These are phyloP conservation scores for Polysphondylium violaceum DNA, from an alignment of 78 protist species.

Conservation along the genomic window DNA sequence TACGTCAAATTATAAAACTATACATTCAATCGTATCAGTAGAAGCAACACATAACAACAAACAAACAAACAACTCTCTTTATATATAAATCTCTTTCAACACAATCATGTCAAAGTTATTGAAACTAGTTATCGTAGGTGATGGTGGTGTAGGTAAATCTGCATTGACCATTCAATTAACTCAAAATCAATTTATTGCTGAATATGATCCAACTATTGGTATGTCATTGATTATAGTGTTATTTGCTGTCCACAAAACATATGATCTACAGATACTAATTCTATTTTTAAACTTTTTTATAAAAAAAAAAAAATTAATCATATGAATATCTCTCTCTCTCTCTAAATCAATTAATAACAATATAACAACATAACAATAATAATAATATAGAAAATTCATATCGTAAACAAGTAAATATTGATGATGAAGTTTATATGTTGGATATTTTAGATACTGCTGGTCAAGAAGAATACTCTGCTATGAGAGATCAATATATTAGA, in stretches of 20 bases:
- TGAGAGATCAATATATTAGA: slow-evolving; percentile 87
- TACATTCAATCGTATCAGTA: too few species aligned
- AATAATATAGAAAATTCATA: slow-evolving; percentile 47
- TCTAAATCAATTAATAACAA: too few species aligned
- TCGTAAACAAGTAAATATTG: slow-evolving; percentile 82
- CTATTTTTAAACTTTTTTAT: background rate
- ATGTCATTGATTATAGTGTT: background rate
- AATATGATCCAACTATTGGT: slow-evolving; percentile 88
- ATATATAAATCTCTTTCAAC: background rate
- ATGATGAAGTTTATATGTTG: slow-evolving; percentile 80
- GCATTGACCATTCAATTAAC: slow-evolving; percentile 77
- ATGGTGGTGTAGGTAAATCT: slow-evolving; percentile 81
- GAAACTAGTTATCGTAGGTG: slow-evolving; percentile 77
- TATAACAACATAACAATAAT: too few species aligned
- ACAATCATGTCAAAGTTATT: slow-evolving; percentile 67
- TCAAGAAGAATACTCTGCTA: slow-evolving; percentile 89
- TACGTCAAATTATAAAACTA: background rate
- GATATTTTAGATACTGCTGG: slow-evolving; percentile 91
- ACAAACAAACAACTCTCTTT: background rate
- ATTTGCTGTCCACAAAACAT: background rate
- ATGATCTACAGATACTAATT: background rate
- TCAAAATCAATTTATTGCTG: slow-evolving; percentile 85
- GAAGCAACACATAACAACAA: background rate
- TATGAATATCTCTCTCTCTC: background rate
- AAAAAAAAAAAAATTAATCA: background rate